Base-by-base conservation (phyloP, 495 filamentous ascomycete genomes). In the Penicillium psychrofluorescens region DNA sequence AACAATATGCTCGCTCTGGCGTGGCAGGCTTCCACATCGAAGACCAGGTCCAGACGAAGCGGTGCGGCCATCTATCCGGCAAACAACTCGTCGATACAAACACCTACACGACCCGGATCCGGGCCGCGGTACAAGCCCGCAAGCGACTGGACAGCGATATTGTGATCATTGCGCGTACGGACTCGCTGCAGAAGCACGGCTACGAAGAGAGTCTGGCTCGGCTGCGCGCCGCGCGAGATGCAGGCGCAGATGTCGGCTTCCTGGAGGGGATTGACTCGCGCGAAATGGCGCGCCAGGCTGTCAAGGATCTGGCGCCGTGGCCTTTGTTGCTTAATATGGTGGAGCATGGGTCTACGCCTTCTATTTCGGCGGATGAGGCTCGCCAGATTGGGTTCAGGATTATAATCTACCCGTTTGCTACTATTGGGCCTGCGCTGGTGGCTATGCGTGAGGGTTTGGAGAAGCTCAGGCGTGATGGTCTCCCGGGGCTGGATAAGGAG, bases 21-120 rank as follows among this genome's bases (percentile, higher is more conserved):
- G 79, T 87, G 0, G 84, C 84, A 4, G 85, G 68, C 30, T 71
- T 87, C 47, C 83, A 88, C 55, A 72, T 88, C 53, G 84, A 89
- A 60, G 84, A 88, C 67, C 82, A 88, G 54, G 74, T 85, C 11
- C 67, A 70, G 44, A 78, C 73, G 15, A 88, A 88, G 54, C 81
- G 80, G 11, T 84, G 80, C 61, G 81, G 81, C 2, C 79, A 84
- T 45, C 67, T 85, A 0, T 58, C 47, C 0, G 77, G 79, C 32
- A 89, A 89, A 56, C 67, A 77, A 35, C 66, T 87, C 14, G 82
- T 86, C 36, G 59, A 67, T 40, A 54, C 41, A 0, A 59, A 67
- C 5, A 72, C 70, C 8, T 88, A 74, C 56, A 56, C 69, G 13
- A 68, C 69, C 7, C 77, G 84, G 8, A 82, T 87, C 55, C 70